A percentile compares a stretch with the other conserved stretches of the same genome.
Evolutionary conservation across 495 filamentous ascomycete species (phyloP).

Genomic region (Pyrenopolyporus hunteri): DNA sequence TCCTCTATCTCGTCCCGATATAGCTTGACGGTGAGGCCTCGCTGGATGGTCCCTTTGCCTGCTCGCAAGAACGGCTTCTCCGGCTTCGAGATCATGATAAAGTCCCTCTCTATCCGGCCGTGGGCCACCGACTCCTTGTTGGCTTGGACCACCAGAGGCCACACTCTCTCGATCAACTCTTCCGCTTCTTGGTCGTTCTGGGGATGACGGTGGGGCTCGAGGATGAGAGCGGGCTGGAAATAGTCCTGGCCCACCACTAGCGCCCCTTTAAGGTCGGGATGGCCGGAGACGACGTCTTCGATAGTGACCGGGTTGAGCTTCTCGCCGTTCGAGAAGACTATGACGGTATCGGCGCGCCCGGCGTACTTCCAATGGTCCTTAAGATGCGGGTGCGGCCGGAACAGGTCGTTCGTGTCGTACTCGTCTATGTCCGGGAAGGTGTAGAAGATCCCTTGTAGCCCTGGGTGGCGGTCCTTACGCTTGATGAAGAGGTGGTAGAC

Average conservation of each 20-base stretch:
- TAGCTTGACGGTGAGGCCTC: conserved; percentile 49
- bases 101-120: conserved; percentile 47
- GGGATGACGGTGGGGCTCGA: conserved; percentile 52
- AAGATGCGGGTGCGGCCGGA: conserved; percentile 54
- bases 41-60: conserved; percentile 62
- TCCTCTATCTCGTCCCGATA: conserved; percentile 61
- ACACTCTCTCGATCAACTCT: conserved; percentile 46
- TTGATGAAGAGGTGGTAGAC: conserved; percentile 59
- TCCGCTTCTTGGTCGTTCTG: conserved; percentile 35
- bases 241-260: conserved; percentile 57
- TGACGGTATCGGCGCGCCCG: conserved; percentile 64
- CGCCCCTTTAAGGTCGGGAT: conserved; percentile 53
- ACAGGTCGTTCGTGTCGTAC: conserved; percentile 63
- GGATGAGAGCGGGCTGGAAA: conserved; percentile 58
- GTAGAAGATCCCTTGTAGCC: conserved; percentile 56
- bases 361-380: conserved; percentile 56
- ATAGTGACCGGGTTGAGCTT: conserved; percentile 65
- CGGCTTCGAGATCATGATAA: conserved; percentile 51
- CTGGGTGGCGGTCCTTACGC: conserved; percentile 43
- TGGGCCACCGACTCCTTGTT: conserved; percentile 57
- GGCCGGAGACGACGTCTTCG: conserved; percentile 53
- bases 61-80: conserved; percentile 60
- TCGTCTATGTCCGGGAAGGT: conserved; percentile 58
- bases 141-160: conserved; percentile 49
- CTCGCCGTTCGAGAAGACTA: conserved; percentile 69